Evolutionary conservation across 2,329 filamentous ascomycete genomes (phyloP), one percentile per base, ranked within the genome.

Genomic region (Cladophialophora exuberans): DNA sequence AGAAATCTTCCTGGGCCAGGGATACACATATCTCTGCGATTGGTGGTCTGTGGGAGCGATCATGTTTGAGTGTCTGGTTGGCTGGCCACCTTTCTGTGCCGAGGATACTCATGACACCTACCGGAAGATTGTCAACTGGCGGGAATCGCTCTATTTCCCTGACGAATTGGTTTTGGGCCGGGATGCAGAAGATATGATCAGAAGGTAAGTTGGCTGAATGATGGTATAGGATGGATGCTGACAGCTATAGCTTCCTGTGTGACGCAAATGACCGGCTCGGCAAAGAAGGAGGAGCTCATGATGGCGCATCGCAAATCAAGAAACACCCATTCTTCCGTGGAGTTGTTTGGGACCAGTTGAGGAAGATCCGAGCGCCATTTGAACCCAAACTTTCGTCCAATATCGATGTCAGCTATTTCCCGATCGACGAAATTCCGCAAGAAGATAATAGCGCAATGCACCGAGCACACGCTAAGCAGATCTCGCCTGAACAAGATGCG

Each of bases 11-110:
- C 95, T 90, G 42, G 92, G 93, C 15, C 89, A 96, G 67, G 94
- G 94, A 44, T 99, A 99, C 77, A 90, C 90, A 55, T 96, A 93
- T 68, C 88, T 95, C 70, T 99, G 94, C 72, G 94, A 99, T 79
- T 99, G 94, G 94, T 99, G 94, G 94, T 96, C 90, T 18, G 83
- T 99, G 45, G 94, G 94, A 49, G 97, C 94, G 39, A 99, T 99
- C 76, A 97, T 99, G 94, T 99, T 97, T 67, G 94, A 99, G 75
- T 99, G 94, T 73, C 81, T 99, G 64, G 91, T 99, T 59, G 94
- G 94, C 66, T 99, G 94, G 94, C 94, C 94, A 52, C 94, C 94
- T 25, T 99, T 99, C 83, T 99, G 94, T 72, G 93, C 94, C 17
- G 94, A 99, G 72, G 93, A 97, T 70, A 89, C 91, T 57, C 93